Base-by-base conservation (phyloP, 495 filamentous ascomycete species). In the Annulohypoxylon nitens region DNA sequence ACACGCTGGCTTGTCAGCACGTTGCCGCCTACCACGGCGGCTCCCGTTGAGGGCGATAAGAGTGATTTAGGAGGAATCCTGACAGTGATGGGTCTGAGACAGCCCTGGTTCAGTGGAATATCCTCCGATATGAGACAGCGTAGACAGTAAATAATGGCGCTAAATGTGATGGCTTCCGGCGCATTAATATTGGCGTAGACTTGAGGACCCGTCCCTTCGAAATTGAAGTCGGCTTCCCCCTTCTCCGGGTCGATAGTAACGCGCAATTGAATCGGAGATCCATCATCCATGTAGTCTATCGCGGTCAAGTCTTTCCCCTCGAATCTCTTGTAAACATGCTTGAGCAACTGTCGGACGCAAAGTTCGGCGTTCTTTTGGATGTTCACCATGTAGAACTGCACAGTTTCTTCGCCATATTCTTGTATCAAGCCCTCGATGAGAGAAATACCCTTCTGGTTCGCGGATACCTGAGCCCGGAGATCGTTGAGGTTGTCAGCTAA, bases 171-270 rank as follows among this genome's bases (percentile, higher is more conserved):
- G 25, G 96, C 94, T 83, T 97, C 88, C 1, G 96, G 96, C 9
- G 96, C 96, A 78, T 99, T 98, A 82, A 93, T 95, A 80, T 97
- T 97, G 62, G 87, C 95, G 79, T 97, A 97, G 25, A 98, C 94
- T 80, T 99, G 92, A 1, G 94, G 92, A 0, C 96, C 96, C 0
- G 96, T 99, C 30, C 95, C 93, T 47, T 80, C 85, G 78, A 98
- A 98, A 81, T 98, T 93, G 81, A 98, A 98, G 3, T 93, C 84
- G 0, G 95, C 96, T 74, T 95, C 92, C 20, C 95, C 95, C 64
- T 92, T 90, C 16, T 92, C 88, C 0, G 86, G 85, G 81, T 97
- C 90, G 78, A 98, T 97, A 12, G 89, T 91, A 39, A 98, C 88
- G 53, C 90, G 90, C n/a, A 98, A 85, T 47, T 87, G 86, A 75